phyloP scores from a whole-genome alignment of 768 basidiomycete species.

The Leccinum rimulosum region DNA sequence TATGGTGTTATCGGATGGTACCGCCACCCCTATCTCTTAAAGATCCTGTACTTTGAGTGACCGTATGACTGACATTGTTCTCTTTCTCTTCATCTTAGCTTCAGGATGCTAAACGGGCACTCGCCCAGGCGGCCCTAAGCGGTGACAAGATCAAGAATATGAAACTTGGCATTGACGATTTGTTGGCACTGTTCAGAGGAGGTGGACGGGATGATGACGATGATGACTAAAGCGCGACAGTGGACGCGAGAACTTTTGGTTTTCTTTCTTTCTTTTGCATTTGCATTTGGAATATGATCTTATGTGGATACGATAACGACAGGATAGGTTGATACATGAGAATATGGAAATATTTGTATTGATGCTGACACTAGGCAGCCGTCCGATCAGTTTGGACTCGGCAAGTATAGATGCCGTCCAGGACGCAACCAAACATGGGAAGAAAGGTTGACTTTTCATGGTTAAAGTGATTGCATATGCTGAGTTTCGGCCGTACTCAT shows the following conservation, averaged over 20 bases:
- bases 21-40: neutral
- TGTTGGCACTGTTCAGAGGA: conserved; percentile 74
- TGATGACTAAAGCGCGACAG: conserved; percentile 18
- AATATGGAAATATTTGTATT: neutral
- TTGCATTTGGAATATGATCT: neutral
- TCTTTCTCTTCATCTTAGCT: conserved; percentile 41
- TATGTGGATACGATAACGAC: neutral
- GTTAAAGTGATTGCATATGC: neutral
- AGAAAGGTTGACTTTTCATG: neutral
- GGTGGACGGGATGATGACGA: conserved; percentile 61
- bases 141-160: conserved; percentile 86
- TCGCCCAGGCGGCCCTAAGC: conserved; percentile 80
- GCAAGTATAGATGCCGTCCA: neutral
- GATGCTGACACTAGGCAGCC: neutral
- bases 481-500: neutral
- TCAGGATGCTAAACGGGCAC: conserved; percentile 88
- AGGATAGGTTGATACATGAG: neutral
- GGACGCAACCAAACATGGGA: neutral
- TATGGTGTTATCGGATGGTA: neutral
- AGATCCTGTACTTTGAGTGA: neutral
- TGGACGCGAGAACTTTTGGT: neutral
- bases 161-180: conserved; percentile 81
- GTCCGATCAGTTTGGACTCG: neutral
- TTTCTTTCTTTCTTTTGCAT: neutral
- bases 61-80: conserved; percentile 1